These are phyloP conservation scores for Phyllostachys edulis DNA, from an alignment of 176 grass and related monocot species.

Conservation along the genomic window DNA sequence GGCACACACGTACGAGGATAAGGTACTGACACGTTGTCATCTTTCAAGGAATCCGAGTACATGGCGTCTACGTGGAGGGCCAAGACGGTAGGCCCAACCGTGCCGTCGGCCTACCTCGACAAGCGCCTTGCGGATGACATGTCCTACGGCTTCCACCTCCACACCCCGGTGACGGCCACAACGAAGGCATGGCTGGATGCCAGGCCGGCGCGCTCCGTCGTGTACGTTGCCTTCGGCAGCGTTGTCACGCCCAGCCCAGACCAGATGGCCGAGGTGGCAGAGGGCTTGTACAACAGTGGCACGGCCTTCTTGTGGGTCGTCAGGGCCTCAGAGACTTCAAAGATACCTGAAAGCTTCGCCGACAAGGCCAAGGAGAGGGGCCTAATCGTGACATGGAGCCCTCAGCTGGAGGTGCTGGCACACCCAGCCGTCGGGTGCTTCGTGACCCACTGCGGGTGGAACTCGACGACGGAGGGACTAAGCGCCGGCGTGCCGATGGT, in stretches of 20 bases:
- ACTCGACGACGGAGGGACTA: slow-evolving; percentile 47
- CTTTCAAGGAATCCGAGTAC: slow-evolving; percentile 54
- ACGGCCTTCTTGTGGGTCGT: slow-evolving; percentile 59
- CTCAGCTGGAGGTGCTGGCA: slow-evolving; percentile 59
- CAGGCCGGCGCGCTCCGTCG: slow-evolving; percentile 11
- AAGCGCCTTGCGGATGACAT: slow-evolving; percentile 26
- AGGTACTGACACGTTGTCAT: too few relatives aligned
- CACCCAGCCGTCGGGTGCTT: slow-evolving; percentile 59
- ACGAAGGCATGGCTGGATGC: slow-evolving; percentile 36
- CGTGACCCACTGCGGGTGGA: slow-evolving; percentile 72
- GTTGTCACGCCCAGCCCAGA: neutral
- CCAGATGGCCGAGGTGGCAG: neutral
- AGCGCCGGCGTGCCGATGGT: slow-evolving; percentile 31
- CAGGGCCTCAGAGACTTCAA: neutral
- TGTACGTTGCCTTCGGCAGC: slow-evolving; percentile 72
- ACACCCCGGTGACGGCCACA: neutral
- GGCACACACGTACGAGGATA: too few relatives aligned
- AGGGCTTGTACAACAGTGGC: neutral
- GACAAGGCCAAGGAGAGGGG: neutral
- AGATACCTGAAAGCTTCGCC: slow-evolving; percentile 27
- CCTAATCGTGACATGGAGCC: slow-evolving; percentile 17
- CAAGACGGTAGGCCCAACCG: slow-evolving; percentile 77
- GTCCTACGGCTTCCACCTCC: slow-evolving; percentile 13
- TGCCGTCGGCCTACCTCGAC: slow-evolving; percentile 60
- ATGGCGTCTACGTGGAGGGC: slow-evolving; percentile 55